Conservation (phyloP, 2,329 filamentous ascomycete species). For the Fusarium nelsonii region DNA sequence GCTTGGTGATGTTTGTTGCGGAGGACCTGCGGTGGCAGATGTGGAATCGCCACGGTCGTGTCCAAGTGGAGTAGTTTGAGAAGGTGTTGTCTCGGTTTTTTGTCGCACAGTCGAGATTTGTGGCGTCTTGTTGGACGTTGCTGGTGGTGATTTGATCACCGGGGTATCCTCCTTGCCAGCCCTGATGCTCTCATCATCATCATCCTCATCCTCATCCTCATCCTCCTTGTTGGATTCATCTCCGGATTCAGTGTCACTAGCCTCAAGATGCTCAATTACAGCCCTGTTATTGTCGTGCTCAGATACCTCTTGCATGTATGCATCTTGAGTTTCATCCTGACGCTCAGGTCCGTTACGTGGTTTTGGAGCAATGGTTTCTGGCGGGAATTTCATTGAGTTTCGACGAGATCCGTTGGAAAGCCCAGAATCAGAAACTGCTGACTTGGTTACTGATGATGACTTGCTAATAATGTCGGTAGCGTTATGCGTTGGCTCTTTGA, state of each 20-base stretch:
- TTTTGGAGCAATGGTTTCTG: neutral
- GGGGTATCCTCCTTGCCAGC: neutral
- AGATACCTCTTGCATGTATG: constrained; percentile 10
- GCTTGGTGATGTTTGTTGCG: neutral
- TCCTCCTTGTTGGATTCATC: constrained; percentile 3
- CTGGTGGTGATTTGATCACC: neutral
- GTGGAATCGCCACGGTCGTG: neutral
- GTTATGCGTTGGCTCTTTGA: neutral
- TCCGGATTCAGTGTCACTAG: constrained; percentile 1
- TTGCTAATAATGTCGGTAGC: neutral
- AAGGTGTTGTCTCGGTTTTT: neutral
- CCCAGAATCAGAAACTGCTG: constrained; percentile 7
- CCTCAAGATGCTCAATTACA: neutral
- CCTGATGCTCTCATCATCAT: too few species aligned
- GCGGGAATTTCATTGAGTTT: neutral
- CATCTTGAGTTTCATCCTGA: neutral
- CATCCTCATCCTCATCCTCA: neutral
- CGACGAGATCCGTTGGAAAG: constrained; percentile 1
- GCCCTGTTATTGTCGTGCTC: neutral
- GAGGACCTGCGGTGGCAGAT: constrained; percentile 10
- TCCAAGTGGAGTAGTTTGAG: neutral
- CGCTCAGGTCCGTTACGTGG: neutral
- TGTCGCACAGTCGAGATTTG: neutral
- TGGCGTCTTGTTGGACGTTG: constrained; percentile 3
- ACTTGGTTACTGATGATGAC: constrained; percentile 4